A percentile compares a stretch with the other conserved stretches of the same genome.
Conservation (phyloP, 345 rosid species). For the Euphorbia peplus region DNA sequence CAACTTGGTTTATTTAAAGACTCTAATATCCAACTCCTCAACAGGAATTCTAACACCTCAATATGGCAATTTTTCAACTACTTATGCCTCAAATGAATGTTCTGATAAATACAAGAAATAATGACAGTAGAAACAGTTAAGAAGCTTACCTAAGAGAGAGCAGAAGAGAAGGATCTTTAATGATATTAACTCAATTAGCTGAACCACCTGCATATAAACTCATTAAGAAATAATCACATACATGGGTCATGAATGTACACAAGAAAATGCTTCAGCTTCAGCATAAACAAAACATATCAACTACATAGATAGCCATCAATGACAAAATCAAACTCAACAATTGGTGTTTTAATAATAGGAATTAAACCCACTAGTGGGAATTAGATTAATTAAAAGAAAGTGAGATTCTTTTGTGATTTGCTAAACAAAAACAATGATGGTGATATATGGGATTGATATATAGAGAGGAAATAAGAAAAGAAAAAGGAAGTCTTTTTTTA, state of each 20-base stretch:
- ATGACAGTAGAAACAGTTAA: background rate
- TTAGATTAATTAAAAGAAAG: slow-evolving; percentile 15
- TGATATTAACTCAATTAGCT: slow-evolving; percentile 24
- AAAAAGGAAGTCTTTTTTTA: slow-evolving; percentile 8
- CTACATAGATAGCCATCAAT: slow-evolving; percentile 2
- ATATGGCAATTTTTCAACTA: background rate
- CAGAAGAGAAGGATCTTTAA: slow-evolving; percentile 4
- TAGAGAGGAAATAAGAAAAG: too few relatives aligned
- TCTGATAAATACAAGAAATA: background rate
- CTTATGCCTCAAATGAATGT: background rate
- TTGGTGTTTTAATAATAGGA: too few relatives aligned
- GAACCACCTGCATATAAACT: slow-evolving; percentile 31
- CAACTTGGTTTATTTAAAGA: too few relatives aligned
- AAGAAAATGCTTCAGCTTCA: slow-evolving; percentile 5
- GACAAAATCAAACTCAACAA: slow-evolving; percentile 22
- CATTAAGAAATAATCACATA: slow-evolving; percentile 13
- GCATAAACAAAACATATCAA: slow-evolving; percentile 19
- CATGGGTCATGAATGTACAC: slow-evolving; percentile 19
- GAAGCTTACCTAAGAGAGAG: slow-evolving; percentile 10
- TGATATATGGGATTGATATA: slow-evolving; percentile 25
- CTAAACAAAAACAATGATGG: slow-evolving; percentile 37
- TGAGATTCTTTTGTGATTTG: slow-evolving; percentile 24
- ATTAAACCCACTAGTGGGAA: slow-evolving; percentile 1
- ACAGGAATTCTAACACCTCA: background rate
- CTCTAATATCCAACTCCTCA: too few relatives aligned